Percentiles rank a stretch among this genome's conserved stretches.
Evolutionary conservation across 2,329 filamentous ascomycete species (phyloP).

Genomic region (Neofusicoccum laricinum): DNA sequence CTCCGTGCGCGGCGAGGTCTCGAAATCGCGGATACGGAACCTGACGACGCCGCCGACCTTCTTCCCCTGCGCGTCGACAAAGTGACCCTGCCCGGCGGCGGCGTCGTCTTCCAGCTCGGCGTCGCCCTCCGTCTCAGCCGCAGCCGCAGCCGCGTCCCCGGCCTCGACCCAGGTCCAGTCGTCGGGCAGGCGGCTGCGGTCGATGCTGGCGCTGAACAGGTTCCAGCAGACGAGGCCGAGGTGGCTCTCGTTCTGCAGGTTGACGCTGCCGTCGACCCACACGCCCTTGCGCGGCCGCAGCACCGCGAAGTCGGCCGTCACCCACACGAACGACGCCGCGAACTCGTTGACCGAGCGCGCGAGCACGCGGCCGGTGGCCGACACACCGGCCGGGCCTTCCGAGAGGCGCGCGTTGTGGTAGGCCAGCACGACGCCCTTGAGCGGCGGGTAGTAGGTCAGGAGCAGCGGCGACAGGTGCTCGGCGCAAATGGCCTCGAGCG

Average conservation of each 20-base stretch:
- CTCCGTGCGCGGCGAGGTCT: conserved; percentile 63
- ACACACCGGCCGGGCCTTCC: conserved; percentile 45
- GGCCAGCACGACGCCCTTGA: conserved; percentile 71
- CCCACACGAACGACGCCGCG: conserved; percentile 80
- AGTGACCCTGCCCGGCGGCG: conserved; percentile 60
- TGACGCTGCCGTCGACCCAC: conserved; percentile 76
- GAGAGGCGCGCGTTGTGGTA: conserved; percentile 69
- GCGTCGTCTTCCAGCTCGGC: conserved; percentile 15
- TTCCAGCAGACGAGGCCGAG: conserved; percentile 87
- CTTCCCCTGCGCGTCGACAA: conserved; percentile 68
- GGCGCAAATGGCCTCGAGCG: conserved; percentile 67
- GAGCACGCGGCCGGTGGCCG: background rate
- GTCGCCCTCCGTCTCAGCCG: conserved; percentile 24
- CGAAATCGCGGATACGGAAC: conserved; percentile 82
- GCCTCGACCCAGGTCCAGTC: conserved; percentile 78
- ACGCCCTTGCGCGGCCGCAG: conserved; percentile 74
- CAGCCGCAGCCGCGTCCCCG: conserved; percentile 37
- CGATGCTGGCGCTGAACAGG: conserved; percentile 86
- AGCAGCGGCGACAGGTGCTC: conserved; percentile 74
- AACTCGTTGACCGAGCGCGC: conserved; percentile 59
- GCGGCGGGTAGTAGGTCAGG: conserved; percentile 70
- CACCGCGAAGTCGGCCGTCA: conserved; percentile 81
- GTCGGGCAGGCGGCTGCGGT: conserved; percentile 69
- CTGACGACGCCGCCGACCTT: conserved; percentile 64
- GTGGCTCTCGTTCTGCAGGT: conserved; percentile 84